A percentile compares a stretch with the other conserved stretches of the same genome.
phyloP scores from a whole-genome alignment of 768 basidiomycete genomes.

The Pleurotus giganteus region DNA sequence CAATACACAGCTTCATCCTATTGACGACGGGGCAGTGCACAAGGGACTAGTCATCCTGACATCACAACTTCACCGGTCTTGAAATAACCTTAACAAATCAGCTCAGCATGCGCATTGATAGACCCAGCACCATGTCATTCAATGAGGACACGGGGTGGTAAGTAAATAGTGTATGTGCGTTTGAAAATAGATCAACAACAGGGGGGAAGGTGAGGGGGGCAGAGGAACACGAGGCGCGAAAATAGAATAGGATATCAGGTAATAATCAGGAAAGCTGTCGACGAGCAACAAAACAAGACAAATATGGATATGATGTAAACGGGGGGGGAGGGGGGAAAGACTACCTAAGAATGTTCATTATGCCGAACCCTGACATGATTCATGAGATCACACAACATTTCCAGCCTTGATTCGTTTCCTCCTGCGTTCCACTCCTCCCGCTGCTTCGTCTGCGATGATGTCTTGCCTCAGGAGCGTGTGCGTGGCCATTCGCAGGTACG shows the following conservation, averaged over 20 bases:
- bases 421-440: constrained; percentile 14
- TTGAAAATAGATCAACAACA: not conserved
- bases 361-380: not conserved
- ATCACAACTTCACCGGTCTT: no score
- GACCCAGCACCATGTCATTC: not conserved
- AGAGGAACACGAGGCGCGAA: no score
- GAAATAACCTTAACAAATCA: no score
- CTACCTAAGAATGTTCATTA: constrained; percentile 6
- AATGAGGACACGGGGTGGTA: not conserved
- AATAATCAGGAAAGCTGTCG: not conserved
- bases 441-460: constrained; percentile 58
- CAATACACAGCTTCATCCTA: no score
- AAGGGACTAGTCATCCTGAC: no score
- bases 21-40: no score
- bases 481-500: constrained; percentile 46
- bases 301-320: not conserved
- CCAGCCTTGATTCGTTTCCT: constrained; percentile 4
- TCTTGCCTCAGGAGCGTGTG: constrained; percentile 33
- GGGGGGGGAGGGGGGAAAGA: not conserved
- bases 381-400: constrained; percentile 15
- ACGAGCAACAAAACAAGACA: not conserved
- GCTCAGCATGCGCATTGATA: not conserved
- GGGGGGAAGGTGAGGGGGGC: no score
- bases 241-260: not conserved
- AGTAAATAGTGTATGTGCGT: not conserved